phyloP scores from a whole-genome alignment of 352 stramenopile species.

The Globisporangium carolinianum region DNA sequence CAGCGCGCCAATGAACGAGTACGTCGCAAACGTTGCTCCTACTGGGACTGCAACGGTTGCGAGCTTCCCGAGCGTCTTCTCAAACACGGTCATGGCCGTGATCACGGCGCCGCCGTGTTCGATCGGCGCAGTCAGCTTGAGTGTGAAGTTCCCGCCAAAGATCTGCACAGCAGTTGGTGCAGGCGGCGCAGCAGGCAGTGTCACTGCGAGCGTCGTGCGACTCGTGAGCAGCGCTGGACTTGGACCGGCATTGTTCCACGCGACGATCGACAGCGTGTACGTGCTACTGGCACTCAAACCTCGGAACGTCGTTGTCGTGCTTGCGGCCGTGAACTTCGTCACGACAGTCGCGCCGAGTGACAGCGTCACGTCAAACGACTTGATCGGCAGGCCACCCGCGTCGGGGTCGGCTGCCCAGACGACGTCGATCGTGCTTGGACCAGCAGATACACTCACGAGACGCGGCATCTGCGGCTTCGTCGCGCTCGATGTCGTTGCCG shows the following conservation, averaged over 20 bases:
- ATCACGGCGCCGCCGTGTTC: conserved; percentile 37
- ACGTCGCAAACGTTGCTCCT: conserved; percentile 3
- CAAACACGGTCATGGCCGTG: conserved; percentile 35
- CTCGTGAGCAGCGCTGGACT: conserved; percentile 14
- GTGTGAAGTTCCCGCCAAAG: conserved; percentile 58
- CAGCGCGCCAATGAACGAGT: conserved; percentile 23
- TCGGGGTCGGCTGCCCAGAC: conserved; percentile 35
- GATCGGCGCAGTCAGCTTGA: conserved; percentile 25
- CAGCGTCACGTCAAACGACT: conserved; percentile 30
- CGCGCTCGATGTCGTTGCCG: conserved; percentile 22
- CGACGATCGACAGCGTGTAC: conserved; percentile 26
- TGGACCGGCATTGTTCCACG: conserved; percentile 28
- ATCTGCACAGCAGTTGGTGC: conserved; percentile 23
- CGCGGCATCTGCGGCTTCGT: conserved; percentile 26
- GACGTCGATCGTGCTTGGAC: conserved; percentile 31
- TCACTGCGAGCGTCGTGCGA: conserved; percentile 19
- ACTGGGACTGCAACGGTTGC: conserved; percentile 15
- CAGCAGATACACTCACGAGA: conserved; percentile 7
- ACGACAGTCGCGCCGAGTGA: conserved; percentile 13
- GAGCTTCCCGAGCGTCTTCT: conserved; percentile 18
- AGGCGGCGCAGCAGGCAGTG: conserved; percentile 18
- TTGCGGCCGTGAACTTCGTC: conserved; percentile 12
- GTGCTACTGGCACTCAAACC: conserved; percentile 20
- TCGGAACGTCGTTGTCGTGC: conserved; percentile 24
- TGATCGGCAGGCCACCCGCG: conserved; percentile 30